phyloP scores from a whole-genome alignment of 345 rosid species.

The Anacardium occidentale region DNA sequence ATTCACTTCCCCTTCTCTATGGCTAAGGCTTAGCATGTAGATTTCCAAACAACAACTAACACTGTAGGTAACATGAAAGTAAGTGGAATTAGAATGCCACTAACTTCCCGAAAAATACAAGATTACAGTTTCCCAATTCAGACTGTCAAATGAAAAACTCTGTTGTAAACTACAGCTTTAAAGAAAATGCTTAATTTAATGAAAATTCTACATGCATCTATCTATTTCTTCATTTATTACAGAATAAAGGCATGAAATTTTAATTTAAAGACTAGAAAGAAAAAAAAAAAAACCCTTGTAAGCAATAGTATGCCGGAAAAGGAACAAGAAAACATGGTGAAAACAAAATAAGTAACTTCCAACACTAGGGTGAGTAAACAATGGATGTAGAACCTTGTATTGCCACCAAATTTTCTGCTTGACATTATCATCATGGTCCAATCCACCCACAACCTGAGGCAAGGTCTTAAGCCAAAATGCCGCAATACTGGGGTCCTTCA shows the following conservation, averaged over 20 bases:
- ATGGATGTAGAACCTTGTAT: constrained; percentile 54
- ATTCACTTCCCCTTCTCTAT: neutral
- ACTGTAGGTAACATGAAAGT: neutral
- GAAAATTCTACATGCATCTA: neutral
- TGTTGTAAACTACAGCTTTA: neutral
- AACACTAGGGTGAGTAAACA: neutral
- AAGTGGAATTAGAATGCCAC: neutral
- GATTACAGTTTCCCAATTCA: neutral
- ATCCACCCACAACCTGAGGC: constrained; percentile 83
- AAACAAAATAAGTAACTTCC: neutral
- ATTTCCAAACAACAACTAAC: neutral
- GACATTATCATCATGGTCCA: constrained; percentile 77
- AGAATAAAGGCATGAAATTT: neutral
- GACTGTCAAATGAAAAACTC: neutral
- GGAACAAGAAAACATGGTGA: neutral
- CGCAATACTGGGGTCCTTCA: constrained; percentile 96
- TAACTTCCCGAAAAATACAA: constrained; percentile 4
- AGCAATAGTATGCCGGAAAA: neutral
- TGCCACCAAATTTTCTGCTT: constrained; percentile 93
- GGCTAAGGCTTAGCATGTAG: neutral
- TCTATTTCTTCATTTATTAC: neutral
- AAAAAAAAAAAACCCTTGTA: neutral
- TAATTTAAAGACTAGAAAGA: neutral
- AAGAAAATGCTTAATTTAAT: neutral
- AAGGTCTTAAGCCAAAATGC: constrained; percentile 89